Evolutionary conservation across 139 green algal species (phyloP).

Genomic region (Tetradesmus lagerheimii): DNA sequence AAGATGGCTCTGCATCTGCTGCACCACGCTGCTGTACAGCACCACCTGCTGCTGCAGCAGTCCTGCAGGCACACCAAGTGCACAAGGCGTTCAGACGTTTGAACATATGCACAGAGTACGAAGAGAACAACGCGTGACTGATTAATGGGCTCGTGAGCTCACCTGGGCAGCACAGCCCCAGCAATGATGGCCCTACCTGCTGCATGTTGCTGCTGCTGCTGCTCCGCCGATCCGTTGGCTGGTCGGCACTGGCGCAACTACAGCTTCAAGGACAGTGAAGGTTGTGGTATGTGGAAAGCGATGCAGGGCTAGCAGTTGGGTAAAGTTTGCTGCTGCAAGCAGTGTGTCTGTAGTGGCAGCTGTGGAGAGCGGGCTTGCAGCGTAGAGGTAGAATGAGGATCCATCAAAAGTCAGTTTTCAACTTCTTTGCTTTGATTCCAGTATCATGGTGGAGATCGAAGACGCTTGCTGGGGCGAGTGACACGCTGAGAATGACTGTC

Average conservation of each 20-base stretch:
- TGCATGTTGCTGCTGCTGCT: background rate
- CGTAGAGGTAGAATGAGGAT: no score
- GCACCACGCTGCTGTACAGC: background rate
- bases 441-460: background rate
- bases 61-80: background rate
- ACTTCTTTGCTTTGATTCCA: no score
- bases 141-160: no score
- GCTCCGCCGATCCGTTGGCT: background rate
- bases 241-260: no score
- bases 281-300: no score
- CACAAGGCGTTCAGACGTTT: no score
- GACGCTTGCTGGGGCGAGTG: background rate
- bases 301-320: background rate
- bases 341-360: background rate
- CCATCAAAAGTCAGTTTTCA: no score
- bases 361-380: background rate
- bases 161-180: background rate
- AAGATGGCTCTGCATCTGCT: background rate
- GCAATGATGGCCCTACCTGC: background rate
- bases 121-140: no score
- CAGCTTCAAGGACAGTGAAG: no score
- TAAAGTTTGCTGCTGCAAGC: background rate
- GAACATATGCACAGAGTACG: no score
- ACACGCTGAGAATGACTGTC: background rate
- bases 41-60: slow-evolving; percentile 15